Conservation (phyloP, 2,329 filamentous ascomycete species). For the Stagonosporopsis rhizophila region DNA sequence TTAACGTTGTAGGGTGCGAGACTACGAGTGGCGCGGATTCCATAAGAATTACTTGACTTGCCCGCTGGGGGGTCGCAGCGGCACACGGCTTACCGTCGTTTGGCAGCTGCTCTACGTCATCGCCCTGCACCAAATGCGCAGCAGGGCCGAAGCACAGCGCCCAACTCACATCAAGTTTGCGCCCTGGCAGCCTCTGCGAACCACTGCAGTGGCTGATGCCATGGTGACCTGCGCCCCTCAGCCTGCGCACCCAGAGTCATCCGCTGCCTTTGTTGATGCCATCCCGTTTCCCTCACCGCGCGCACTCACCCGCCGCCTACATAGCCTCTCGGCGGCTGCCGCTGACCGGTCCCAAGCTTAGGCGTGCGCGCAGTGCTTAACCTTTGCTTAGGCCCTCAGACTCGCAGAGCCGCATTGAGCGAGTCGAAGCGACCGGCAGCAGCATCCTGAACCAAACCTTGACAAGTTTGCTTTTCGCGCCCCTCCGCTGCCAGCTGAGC, state of each 20-base stretch:
- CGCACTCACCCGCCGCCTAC: neutral
- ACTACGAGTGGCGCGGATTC: constrained; percentile 10
- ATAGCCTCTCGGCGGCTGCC: constrained; percentile 11
- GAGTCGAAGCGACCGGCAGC: neutral
- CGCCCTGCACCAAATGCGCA: neutral
- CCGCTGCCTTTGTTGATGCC: neutral
- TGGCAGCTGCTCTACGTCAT: constrained; percentile 16
- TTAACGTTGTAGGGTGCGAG: constrained; percentile 10
- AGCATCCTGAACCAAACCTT: neutral
- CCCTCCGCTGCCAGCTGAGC: neutral
- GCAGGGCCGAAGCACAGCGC: constrained; percentile 16
- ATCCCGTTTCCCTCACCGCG: constrained; percentile 8
- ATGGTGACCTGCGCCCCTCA: constrained; percentile 13
- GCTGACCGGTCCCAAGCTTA: constrained; percentile 16
- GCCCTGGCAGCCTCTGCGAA: constrained; percentile 7
- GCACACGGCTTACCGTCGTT: constrained; percentile 1
- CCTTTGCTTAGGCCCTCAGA: constrained; percentile 7
- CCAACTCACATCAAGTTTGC: constrained; percentile 17
- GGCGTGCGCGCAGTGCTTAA: constrained; percentile 9
- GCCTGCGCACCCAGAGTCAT: constrained; percentile 4
- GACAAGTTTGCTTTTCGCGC: neutral
- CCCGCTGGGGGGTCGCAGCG: constrained; percentile 8
- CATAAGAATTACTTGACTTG: constrained; percentile 10
- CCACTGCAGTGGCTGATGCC: neutral
- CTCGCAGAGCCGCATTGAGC: constrained; percentile 11